Conservation (phyloP, 2,329 filamentous ascomycete genomes). For the Claviceps sp. region DNA sequence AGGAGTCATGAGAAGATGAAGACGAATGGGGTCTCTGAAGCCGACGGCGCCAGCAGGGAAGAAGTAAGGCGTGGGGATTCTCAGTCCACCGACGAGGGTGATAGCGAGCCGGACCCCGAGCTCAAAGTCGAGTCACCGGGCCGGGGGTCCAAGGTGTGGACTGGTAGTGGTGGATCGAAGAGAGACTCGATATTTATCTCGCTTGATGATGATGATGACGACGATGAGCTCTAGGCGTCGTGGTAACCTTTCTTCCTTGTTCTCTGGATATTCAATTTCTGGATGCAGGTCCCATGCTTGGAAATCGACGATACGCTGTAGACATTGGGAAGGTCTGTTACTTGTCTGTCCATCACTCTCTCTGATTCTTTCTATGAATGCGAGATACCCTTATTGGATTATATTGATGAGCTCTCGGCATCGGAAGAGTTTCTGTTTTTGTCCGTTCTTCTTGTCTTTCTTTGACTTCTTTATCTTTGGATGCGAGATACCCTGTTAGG, state of each 20-base stretch:
- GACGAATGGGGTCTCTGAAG: slow-evolving; percentile 2
- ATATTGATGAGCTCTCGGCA: slow-evolving; percentile 8
- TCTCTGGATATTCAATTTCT: not conserved
- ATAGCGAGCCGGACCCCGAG: not conserved
- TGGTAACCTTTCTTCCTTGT: not conserved
- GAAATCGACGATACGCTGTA: not conserved
- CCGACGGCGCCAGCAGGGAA: slow-evolving; percentile 7
- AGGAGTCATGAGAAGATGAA: slow-evolving; percentile 1
- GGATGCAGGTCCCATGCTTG: not conserved
- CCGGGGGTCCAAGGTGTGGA: slow-evolving; percentile 6
- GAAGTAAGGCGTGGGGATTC: not conserved
- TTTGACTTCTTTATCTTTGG: not conserved
- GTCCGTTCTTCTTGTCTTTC: not conserved
- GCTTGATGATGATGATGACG: slow-evolving; percentile 22
- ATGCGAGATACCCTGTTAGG: not conserved
- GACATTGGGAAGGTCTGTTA: not conserved
- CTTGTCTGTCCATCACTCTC: not conserved
- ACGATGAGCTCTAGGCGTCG: slow-evolving; percentile 8
- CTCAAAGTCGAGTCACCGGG: not conserved
- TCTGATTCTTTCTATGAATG: not conserved
- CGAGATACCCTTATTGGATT: slow-evolving; percentile 9
- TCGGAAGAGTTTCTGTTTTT: not conserved
- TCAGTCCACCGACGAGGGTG: not conserved
- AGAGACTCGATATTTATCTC: slow-evolving; percentile 23
- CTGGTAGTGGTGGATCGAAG: slow-evolving; percentile 11